Evolutionary conservation across 805 yeast genomes (phyloP).

Genomic region (Pichia deserticola): DNA sequence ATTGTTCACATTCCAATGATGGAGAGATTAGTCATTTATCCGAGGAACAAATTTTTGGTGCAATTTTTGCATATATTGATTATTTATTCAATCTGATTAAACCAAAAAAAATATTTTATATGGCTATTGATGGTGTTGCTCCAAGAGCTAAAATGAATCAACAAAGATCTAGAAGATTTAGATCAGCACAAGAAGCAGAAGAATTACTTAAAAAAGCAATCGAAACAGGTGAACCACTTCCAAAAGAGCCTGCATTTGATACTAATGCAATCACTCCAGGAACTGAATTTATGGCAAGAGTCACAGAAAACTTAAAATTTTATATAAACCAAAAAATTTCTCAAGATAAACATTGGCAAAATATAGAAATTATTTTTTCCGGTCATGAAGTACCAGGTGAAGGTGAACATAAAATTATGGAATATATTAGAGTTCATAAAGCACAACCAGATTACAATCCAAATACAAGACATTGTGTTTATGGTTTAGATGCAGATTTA

Average conservation of each 20-base stretch:
- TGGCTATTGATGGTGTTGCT: conserved; percentile 99
- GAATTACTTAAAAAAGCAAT: conserved; percentile 67
- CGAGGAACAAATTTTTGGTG: conserved; percentile 86
- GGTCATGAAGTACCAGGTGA: conserved; percentile 98
- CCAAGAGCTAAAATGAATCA: conserved; percentile 99
- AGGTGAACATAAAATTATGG: conserved; percentile 98
- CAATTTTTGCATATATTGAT: conserved; percentile 92
- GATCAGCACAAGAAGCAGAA: conserved; percentile 92
- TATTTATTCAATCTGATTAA: conserved; percentile 82
- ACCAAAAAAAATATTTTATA: conserved; percentile 80
- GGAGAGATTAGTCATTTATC: conserved; percentile 54
- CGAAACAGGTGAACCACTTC: conserved; percentile 63
- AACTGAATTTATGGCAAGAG: conserved; percentile 89
- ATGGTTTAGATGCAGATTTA: conserved; percentile 94
- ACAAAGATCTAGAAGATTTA: conserved; percentile 91
- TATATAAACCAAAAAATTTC: conserved; percentile 84
- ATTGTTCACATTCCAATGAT: conserved; percentile 83
- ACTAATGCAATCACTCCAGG: conserved; percentile 95
- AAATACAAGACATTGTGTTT: conserved; percentile 85
- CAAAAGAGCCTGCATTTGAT: conserved; percentile 82
- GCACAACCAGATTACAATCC: conserved; percentile 68
- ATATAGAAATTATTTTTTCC: conserved; percentile 65
- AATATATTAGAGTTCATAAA: conserved; percentile 72
- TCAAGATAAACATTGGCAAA: conserved; percentile 81
- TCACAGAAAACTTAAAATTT: conserved; percentile 74